These are phyloP conservation scores for Fusarium abutilonis DNA, from an alignment of 2,329 filamentous ascomycete species.

Conservation along the genomic window DNA sequence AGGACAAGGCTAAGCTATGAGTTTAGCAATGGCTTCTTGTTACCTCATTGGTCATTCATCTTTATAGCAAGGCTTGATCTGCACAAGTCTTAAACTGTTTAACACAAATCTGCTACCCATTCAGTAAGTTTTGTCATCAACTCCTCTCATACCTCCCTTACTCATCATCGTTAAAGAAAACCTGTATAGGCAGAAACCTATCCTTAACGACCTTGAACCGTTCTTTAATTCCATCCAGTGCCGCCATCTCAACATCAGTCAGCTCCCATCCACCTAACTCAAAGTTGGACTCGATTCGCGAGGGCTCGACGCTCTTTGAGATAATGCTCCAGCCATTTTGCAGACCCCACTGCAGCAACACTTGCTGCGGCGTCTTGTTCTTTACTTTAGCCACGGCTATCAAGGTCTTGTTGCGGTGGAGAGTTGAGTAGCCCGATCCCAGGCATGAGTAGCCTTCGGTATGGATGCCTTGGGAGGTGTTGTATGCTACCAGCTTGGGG, in stretches of 20 bases:
- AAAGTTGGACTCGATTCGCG: conserved; percentile 80
- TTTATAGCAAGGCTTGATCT: neutral
- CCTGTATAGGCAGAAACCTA: conserved; percentile 76
- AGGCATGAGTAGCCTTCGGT: conserved; percentile 79
- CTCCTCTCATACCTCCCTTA: conserved; percentile 51
- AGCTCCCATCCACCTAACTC: conserved; percentile 78
- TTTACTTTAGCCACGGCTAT: conserved; percentile 70
- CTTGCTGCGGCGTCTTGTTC: conserved; percentile 77
- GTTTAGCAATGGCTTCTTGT: conserved; percentile 11
- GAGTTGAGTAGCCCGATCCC: conserved; percentile 74
- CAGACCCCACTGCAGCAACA: conserved; percentile 82
- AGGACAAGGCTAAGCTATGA: conserved; percentile 52
- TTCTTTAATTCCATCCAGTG: conserved; percentile 73
- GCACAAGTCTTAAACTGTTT: conserved; percentile 1
- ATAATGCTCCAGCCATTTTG: conserved; percentile 85
- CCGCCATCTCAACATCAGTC: conserved; percentile 75
- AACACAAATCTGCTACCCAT: conserved; percentile 21
- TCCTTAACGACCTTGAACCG: conserved; percentile 87
- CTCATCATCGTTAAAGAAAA: conserved; percentile 87
- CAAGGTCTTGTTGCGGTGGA: conserved; percentile 73
- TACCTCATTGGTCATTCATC: conserved; percentile 14
- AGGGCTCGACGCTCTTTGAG: conserved; percentile 81
- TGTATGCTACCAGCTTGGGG: conserved; percentile 80
- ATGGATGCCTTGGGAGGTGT: conserved; percentile 78
- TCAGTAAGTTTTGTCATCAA: conserved; percentile 5